A percentile compares a stretch with the other conserved stretches of the same genome.
phyloP scores from a whole-genome alignment of 108 stramenopile genomes.

The Tribonema minus region DNA sequence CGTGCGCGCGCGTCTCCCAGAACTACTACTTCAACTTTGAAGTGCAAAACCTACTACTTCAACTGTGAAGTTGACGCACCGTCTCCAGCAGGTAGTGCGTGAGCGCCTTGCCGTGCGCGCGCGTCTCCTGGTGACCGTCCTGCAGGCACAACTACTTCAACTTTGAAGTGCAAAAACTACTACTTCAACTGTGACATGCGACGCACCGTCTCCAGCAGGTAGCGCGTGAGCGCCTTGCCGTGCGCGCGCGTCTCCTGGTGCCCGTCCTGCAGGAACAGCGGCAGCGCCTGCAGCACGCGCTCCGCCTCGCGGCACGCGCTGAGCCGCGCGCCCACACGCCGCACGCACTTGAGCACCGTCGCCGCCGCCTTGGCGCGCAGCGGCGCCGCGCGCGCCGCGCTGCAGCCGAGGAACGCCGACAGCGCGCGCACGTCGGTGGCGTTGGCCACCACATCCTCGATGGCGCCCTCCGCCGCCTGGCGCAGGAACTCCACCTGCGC shows the following conservation, averaged over 20 bases:
- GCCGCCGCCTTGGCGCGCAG: conserved; percentile 43
- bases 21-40: too few species aligned
- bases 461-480: neutral
- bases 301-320: conserved; percentile 9
- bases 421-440: conserved; percentile 35
- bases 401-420: conserved; percentile 38
- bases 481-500: conserved; percentile 4
- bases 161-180: too few species aligned
- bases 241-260: neutral
- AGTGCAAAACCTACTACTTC: too few species aligned
- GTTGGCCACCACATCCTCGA: conserved; percentile 30
- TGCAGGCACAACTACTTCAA: too few species aligned
- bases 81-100: neutral
- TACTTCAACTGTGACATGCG: too few species aligned
- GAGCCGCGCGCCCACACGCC: neutral
- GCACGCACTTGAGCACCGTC: conserved; percentile 30
- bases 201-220: neutral
- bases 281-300: conserved; percentile 4
- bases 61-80: too few species aligned
- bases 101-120: conserved; percentile 2
- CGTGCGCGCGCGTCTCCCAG: conserved; percentile 15
- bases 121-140: conserved; percentile 19
- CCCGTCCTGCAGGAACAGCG: conserved; percentile 36
- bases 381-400: conserved; percentile 5
- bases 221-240: neutral